phyloP scores from a whole-genome alignment of 257 asterid species.

The Solanum lycopersicoides region DNA sequence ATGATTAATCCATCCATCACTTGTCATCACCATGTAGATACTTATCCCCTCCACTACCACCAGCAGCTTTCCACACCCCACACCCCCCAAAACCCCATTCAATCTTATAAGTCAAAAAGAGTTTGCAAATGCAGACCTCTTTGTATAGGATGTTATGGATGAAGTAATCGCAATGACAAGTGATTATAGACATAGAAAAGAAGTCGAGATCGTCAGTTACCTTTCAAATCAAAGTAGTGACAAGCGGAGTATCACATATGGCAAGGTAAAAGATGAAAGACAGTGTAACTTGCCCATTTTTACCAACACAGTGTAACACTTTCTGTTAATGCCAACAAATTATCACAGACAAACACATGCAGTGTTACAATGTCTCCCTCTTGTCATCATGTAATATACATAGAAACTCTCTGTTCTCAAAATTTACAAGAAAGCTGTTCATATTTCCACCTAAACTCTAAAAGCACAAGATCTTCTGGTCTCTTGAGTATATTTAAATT shows the following conservation, averaged over 20 bases:
- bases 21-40: too few species aligned
- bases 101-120: too few species aligned
- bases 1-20: too few species aligned
- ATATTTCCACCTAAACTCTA: constrained; percentile 1
- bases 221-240: neutral
- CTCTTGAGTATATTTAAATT: neutral
- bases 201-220: neutral
- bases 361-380: neutral
- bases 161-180: neutral
- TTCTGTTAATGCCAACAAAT: neutral
- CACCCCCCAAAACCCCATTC: too few species aligned
- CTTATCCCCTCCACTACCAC: too few species aligned
- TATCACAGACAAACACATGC: neutral
- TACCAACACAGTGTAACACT: neutral
- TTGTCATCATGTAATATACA: neutral
- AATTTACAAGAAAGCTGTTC: neutral
- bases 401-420: neutral
- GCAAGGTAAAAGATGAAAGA: neutral
- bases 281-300: neutral
- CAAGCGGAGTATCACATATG: neutral
- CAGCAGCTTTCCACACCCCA: too few species aligned
- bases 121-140: neutral
- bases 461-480: neutral
- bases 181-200: neutral
- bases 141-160: neutral